phyloP scores from a whole-genome alignment of 176 grass and related monocot species.

The Pharus latifolius region DNA sequence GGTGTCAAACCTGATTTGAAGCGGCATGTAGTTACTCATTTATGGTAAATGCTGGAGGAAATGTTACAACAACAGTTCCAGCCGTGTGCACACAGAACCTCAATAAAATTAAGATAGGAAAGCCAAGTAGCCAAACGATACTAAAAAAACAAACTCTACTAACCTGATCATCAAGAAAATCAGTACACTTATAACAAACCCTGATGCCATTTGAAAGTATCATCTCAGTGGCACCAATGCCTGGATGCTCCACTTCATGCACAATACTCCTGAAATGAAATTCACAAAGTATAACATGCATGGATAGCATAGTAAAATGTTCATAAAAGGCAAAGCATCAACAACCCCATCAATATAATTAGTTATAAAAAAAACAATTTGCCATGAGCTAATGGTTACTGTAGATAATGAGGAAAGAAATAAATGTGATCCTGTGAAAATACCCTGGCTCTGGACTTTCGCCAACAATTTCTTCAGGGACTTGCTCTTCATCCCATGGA shows the following conservation, averaged over 20 bases:
- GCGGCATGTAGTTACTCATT: neutral
- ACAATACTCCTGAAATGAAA: constrained; percentile 57
- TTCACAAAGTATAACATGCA: constrained; percentile 1
- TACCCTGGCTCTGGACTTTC: constrained; percentile 85
- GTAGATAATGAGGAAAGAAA: neutral
- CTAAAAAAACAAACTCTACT: neutral
- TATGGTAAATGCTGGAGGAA: neutral
- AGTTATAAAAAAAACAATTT: constrained; percentile 5
- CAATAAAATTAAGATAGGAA: neutral
- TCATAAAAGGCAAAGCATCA: neutral
- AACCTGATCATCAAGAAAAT: constrained; percentile 99
- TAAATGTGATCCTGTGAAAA: neutral
- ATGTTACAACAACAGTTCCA: neutral
- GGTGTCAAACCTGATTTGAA: neutral
- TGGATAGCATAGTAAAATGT: neutral
- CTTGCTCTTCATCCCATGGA: constrained; percentile 90
- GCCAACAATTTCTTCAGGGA: constrained; percentile 96
- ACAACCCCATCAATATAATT: neutral
- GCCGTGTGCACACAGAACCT: neutral
- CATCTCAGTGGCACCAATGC: constrained; percentile 89
- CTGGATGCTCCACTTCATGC: constrained; percentile 69
- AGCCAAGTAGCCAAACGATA: neutral
- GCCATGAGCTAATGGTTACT: neutral
- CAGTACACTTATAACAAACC: constrained; percentile 93
- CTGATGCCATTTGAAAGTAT: constrained; percentile 94